These are phyloP conservation scores for Fragaria vesca DNA, from an alignment of 306 rosid species.

Conservation along the genomic window DNA sequence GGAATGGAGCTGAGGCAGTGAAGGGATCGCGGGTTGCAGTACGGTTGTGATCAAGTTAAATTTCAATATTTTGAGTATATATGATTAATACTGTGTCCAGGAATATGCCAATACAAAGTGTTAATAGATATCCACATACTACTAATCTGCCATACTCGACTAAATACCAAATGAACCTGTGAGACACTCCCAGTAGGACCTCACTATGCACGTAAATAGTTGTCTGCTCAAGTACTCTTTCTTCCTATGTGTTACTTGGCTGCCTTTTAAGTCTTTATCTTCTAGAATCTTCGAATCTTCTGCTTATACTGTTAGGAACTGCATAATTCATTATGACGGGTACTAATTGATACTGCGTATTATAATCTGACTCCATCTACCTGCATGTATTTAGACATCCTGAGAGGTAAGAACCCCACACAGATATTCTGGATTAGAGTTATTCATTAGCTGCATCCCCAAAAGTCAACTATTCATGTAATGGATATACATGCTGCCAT, in stretches of 20 bases:
- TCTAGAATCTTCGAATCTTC: background rate
- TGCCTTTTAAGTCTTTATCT: background rate
- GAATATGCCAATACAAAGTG: background rate
- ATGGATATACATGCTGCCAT: background rate
- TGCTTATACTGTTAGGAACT: background rate
- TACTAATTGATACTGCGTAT: background rate
- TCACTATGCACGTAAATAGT: background rate
- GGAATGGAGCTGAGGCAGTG: constrained; percentile 78
- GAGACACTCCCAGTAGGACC: background rate
- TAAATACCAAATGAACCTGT: background rate
- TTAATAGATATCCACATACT: background rate
- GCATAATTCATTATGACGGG: background rate
- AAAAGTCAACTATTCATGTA: background rate
- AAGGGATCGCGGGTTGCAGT: constrained; percentile 98
- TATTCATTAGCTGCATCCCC: background rate
- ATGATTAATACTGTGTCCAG: background rate
- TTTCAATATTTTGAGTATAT: constrained; percentile 29
- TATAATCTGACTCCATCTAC: background rate
- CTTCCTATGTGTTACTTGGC: background rate
- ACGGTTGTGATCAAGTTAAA: constrained; percentile 70
- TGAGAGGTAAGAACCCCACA: background rate
- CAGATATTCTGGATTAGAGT: background rate
- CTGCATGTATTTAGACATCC: background rate
- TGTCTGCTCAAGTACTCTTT: background rate
- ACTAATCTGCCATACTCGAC: background rate